These are phyloP conservation scores for Aspergillus nomiae DNA, from an alignment of 2,329 filamentous ascomycete species.

Conservation along the genomic window DNA sequence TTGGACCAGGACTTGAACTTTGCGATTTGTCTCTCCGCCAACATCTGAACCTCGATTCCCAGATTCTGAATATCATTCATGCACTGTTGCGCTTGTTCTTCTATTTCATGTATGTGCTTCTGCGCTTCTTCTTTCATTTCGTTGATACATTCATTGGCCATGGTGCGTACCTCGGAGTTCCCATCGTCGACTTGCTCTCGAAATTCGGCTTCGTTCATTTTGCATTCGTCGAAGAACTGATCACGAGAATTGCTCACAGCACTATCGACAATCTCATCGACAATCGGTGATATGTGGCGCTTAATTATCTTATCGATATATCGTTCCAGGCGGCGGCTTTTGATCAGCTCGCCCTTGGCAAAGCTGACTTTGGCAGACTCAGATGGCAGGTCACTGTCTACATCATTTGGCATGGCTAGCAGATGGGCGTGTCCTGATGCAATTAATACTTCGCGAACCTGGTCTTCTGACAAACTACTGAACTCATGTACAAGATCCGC, in stretches of 20 bases:
- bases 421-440: slow-evolving; percentile 19
- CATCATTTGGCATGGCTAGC: slow-evolving; percentile 16
- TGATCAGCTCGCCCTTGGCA: slow-evolving; percentile 13
- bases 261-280: slow-evolving; percentile 19
- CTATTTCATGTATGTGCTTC: slow-evolving; percentile 14
- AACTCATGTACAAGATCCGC: slow-evolving; percentile 17
- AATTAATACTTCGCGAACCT: slow-evolving; percentile 19
- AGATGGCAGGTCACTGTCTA: slow-evolving; percentile 13
- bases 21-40: slow-evolving; percentile 9
- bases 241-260: slow-evolving; percentile 19
- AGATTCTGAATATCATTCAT: slow-evolving; percentile 16
- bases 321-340: slow-evolving; percentile 14
- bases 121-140: slow-evolving; percentile 17
- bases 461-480: slow-evolving; percentile 19
- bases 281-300: slow-evolving; percentile 13
- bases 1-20: slow-evolving; percentile 15
- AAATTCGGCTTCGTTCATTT: slow-evolving; percentile 18
- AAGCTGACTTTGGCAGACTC: slow-evolving; percentile 10
- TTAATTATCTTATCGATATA: slow-evolving; percentile 15
- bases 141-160: slow-evolving; percentile 17
- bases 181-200: slow-evolving; percentile 19
- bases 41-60: slow-evolving; percentile 14
- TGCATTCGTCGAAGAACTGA: slow-evolving; percentile 20
- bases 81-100: slow-evolving; percentile 17
- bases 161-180: slow-evolving; percentile 19